Evolutionary conservation across 345 rosid genomes (phyloP), one percentile per base, ranked within the genome.

Genomic region (Eucalyptus cladocalyx): DNA sequence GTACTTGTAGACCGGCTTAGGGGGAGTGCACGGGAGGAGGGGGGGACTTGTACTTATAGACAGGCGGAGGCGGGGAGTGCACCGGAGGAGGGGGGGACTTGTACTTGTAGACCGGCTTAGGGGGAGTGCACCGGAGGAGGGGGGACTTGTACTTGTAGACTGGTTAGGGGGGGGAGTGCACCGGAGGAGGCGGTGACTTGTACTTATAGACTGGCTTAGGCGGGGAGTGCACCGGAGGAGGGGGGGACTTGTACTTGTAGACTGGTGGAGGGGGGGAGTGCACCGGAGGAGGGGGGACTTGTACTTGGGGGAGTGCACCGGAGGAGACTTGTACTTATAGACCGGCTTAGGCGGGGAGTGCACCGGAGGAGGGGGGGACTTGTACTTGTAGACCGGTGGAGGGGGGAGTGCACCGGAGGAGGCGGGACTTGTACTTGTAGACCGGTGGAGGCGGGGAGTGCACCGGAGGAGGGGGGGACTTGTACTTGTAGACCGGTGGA

Each of bases 61-160:
- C 56, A 0, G 56, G 56, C 8, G 0, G 0, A 53, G 56, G 54
- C 3, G 54, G 23, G 56, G 56, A 53, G 23, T 53, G 56, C 56
- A 53, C 56, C 2, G 56, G 56, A 17, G 60, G 60, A 54, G 60
- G 60, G 2, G 58, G 60, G 5, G 54, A 54, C 60, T 54, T 54
- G 60, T 54, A 54, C 26, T 54, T 54, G 0, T 54, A 54, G 11
- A 54, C 60, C 0, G 60, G 60, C 0, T 37, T 37, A 37, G 37
- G 58, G 60, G 58, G 80, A 86, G 28, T 89, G 89, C 30, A 91
- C 23, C 4, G 94, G 87, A 7, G 87, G 92, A 49, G 94, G 93
- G 60, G 88, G n/a, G 92, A 86, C 37, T 18, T 72, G 81, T 72
- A 72, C n/a, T 58, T 26, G 0, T 26, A 26, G 65, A 12, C n/a